Percentiles rank a stretch among this genome's conserved stretches.
These are phyloP conservation scores for Tolypocladium nubicola DNA, from an alignment of 2,329 filamentous ascomycete species.

Conservation along the genomic window DNA sequence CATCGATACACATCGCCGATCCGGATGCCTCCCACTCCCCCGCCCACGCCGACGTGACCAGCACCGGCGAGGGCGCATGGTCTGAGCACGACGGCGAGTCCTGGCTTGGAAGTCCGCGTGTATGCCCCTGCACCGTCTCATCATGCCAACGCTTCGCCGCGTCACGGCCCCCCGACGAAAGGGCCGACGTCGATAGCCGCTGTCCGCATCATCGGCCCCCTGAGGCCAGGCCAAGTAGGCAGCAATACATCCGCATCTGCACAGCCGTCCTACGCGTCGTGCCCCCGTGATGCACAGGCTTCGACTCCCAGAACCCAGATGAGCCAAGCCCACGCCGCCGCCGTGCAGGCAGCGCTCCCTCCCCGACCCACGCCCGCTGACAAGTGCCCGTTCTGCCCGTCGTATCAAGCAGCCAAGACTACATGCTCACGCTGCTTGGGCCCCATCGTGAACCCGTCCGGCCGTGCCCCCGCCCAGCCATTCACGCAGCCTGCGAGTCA, in stretches of 20 bases:
- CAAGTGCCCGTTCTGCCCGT: neutral
- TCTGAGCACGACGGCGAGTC: neutral
- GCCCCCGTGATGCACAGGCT: neutral
- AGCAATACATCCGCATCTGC: neutral
- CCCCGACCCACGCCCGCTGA: neutral
- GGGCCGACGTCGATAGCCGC: neutral
- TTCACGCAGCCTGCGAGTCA: neutral
- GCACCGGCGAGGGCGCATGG: neutral
- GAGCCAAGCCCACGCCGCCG: neutral
- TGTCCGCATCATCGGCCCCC: neutral
- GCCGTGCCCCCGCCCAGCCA: neutral
- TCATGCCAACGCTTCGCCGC: neutral
- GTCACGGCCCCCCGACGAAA: neutral
- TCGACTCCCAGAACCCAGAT: neutral
- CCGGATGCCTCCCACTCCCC: neutral
- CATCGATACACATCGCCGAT: neutral
- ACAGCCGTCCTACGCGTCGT: neutral
- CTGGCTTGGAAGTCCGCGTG: constrained; percentile 22
- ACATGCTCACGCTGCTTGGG: neutral
- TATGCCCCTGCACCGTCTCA: neutral
- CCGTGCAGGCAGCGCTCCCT: neutral
- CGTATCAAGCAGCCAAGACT: neutral
- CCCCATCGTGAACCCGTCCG: neutral
- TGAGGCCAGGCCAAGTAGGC: neutral
- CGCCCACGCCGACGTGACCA: neutral